phyloP scores from a whole-genome alignment of 306 rosid species.

The Crotalaria pallida region DNA sequence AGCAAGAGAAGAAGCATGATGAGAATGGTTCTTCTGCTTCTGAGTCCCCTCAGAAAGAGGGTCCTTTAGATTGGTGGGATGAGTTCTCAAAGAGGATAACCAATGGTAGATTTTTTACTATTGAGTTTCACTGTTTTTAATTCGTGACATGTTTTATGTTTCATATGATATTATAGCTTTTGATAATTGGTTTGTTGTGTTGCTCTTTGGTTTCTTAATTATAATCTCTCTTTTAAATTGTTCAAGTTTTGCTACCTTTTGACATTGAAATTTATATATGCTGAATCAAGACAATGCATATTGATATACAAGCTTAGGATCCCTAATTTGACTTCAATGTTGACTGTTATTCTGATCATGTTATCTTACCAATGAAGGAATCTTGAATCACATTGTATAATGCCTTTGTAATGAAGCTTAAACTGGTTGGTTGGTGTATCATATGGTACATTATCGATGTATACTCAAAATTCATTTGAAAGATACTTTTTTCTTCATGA shows the following conservation, averaged over 20 bases:
- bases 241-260: constrained; percentile 15
- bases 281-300: constrained; percentile 24
- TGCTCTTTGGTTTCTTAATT: constrained; percentile 3
- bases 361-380: constrained; percentile 21
- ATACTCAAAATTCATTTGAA: constrained; percentile 1
- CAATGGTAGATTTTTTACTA: constrained; percentile 41
- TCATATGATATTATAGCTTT: constrained; percentile 18
- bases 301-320: constrained; percentile 25
- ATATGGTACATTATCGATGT: constrained; percentile 8
- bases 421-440: not conserved
- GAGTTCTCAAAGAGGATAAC: constrained; percentile 58
- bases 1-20: constrained; percentile 59
- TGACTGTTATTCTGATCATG: constrained; percentile 10
- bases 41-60: constrained; percentile 68
- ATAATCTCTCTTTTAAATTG: constrained; percentile 10
- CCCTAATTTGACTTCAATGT: constrained; percentile 44
- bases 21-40: constrained; percentile 68
- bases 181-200: not conserved
- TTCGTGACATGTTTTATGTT: constrained; percentile 8
- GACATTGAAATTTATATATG: constrained; percentile 22
- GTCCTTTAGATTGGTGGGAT: constrained; percentile 83
- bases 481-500: constrained; percentile 12
- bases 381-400: constrained; percentile 21
- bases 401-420: constrained; percentile 17
- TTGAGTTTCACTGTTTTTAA: constrained; percentile 8